Evolutionary conservation across 2,329 filamentous ascomycete genomes (phyloP), one percentile per base, ranked within the genome.

Genomic region (Nothophaeocryptopus gaeumannii): DNA sequence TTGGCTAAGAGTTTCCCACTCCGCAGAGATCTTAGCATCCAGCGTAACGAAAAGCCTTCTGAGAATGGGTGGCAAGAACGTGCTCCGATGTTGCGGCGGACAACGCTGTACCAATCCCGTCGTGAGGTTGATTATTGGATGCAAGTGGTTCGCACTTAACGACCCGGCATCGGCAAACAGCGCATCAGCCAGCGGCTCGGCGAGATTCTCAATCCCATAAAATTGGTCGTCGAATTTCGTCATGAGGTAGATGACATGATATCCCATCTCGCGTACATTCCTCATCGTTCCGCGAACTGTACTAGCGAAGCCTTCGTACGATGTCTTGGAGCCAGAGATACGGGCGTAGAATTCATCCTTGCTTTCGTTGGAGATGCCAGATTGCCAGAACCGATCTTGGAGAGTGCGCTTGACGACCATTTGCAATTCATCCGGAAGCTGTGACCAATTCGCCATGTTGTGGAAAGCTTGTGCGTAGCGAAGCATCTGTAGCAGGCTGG

Each of bases 301-400:
- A 1, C 92, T 97, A 5, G 91, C 92, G 55, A 99, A 87, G 0
- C 93, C 93, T 70, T 99, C 93, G 49, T 96, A 82, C 0, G 90
- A 96, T 35, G 80, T 81, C 70, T 90, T 95, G 48, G 93, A 96
- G 30, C 89, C 87, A 48, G 89, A 83, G 2, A 99, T 92, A 35
- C 89, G 83, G 30, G 89, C 88, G 69, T 96, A 97, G 67, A 99
- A 99, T 51, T 97, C 92, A 55, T 97, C 93, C 67, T 93, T 90
- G 61, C 89, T 97, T 20, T 95, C 93, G 54, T 86, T 88, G 0
- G 93, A 97, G 43, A 99, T 99, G 8, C 93, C 93, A 5, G 91
- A 89, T 74, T 99, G 93, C 93, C 93, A 99, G 68, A 99, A 99
- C 16, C 93, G 81, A 70, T 99, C 93, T 11, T 90, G 95, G 15